Conservation (phyloP, 2,329 filamentous ascomycete genomes). For the Fusarium armeniacum region DNA sequence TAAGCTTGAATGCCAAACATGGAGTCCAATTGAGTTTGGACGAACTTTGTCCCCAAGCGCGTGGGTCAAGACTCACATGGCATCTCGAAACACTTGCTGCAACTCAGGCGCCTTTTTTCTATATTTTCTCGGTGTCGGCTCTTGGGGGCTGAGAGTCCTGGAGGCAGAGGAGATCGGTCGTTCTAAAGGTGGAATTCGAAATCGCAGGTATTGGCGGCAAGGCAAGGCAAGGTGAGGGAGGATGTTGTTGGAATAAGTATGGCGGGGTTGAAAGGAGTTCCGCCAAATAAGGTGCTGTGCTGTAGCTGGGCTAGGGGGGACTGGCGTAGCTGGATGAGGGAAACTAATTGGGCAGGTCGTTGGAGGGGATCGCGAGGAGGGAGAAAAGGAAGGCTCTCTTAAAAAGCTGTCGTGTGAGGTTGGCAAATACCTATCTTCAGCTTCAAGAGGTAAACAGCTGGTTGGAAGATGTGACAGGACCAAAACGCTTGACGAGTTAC, state of each 20-base stretch:
- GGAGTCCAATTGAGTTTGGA: conserved; percentile 14
- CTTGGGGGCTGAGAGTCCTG: conserved; percentile 32
- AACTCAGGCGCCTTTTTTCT: conserved; percentile 43
- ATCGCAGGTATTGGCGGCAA: conserved; percentile 40
- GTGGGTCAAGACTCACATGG: conserved; percentile 55
- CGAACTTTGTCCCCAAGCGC: conserved; percentile 24
- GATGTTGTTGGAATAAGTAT: conserved; percentile 33
- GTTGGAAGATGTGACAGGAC: conserved; percentile 40
- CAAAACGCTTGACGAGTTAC: conserved; percentile 44
- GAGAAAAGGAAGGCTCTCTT: conserved; percentile 6
- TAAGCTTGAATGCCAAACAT: conserved; percentile 8
- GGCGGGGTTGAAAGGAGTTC: conserved; percentile 49
- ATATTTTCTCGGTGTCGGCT: conserved; percentile 38
- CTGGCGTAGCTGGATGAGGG: conserved; percentile 38
- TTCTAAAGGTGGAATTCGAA: conserved; percentile 36
- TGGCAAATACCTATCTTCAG: conserved; percentile 38
- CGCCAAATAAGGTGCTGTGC: conserved; percentile 20
- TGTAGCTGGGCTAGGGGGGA: conserved; percentile 27
- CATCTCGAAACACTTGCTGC: conserved; percentile 54
- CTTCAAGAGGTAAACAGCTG: conserved; percentile 33
- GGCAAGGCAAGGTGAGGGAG: conserved; percentile 33
- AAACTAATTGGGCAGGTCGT: conserved; percentile 28
- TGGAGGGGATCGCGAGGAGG: conserved; percentile 13
- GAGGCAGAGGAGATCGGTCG: conserved; percentile 33
- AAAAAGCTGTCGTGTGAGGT: conserved; percentile 7